These are phyloP conservation scores for Wallacemonas collosoma DNA, from an alignment of 208 protist species.

Conservation along the genomic window DNA sequence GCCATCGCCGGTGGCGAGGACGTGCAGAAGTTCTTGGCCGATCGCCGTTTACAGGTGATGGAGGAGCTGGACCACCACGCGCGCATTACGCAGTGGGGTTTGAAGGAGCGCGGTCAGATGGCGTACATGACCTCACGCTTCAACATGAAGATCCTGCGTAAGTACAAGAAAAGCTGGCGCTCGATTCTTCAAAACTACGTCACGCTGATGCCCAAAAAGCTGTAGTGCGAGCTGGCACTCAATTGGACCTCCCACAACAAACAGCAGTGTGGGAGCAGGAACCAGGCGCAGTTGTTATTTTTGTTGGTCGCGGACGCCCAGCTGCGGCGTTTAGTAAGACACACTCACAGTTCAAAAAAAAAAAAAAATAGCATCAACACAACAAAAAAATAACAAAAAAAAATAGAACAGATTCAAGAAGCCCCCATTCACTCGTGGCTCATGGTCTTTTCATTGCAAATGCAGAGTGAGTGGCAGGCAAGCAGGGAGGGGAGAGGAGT, in stretches of 20 bases:
- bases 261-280: too few species aligned
- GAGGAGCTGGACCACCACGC: slow-evolving; percentile 89
- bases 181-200: slow-evolving; percentile 89
- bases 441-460: not conserved
- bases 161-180: slow-evolving; percentile 89
- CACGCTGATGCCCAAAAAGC: slow-evolving; percentile 76
- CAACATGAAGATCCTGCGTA: slow-evolving; percentile 90
- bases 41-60: slow-evolving; percentile 89
- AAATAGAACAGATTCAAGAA: not conserved
- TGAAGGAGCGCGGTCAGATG: slow-evolving; percentile 89
- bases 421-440: not conserved
- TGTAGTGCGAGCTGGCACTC: not conserved
- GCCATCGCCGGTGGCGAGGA: slow-evolving; percentile 74
- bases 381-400: slow-evolving; percentile 19
- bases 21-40: slow-evolving; percentile 67
- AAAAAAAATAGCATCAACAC: slow-evolving; percentile 4
- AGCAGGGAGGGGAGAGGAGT: too few species aligned
- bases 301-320: not conserved
- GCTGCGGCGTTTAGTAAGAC: not conserved
- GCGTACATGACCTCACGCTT: slow-evolving; percentile 89
- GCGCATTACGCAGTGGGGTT: slow-evolving; percentile 62
- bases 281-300: not conserved
- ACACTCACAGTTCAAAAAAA: slow-evolving; percentile 1
- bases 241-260: not conserved
- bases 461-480: not conserved